Evolutionary conservation across 139 green algal species (phyloP), one percentile per base, ranked within the genome.

Genomic region (Volvox reticuliferus): DNA sequence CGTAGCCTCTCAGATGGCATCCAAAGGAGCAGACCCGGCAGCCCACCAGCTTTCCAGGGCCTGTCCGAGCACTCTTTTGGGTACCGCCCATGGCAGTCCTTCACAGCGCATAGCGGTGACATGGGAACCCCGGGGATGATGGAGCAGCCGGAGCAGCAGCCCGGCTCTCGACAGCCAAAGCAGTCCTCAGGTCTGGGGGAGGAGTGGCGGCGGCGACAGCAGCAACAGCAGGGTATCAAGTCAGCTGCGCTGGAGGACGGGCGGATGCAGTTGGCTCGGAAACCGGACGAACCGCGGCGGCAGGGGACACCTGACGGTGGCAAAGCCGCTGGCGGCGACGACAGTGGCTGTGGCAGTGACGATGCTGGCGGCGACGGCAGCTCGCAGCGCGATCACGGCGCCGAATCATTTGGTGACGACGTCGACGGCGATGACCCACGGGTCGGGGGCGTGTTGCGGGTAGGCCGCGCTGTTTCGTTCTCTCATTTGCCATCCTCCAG

Each of bases 71-170:
- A 73, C 24, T 12, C 21, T 12, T 16, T 73, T 24, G 79, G 37
- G 37, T 20, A 68, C 24, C 79, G 79, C 12, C 79, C 33, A 28
- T 85, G 79, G 79, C 79, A 85, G 79, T 69, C 36, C 22, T 85
- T 85, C 79, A 69, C 79, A 9, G 44, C 21, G 21, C 18, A 6
- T 0, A 33, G 79, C 79, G 37, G n/a, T 68, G 44, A 16, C 76
- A 33, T 61, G 20, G 2, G 37, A 44, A 73, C 24, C 24, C 24
- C 65, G 6, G 24, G 65, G 65, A 30, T 73, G 65, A 28, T 24
- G 16, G 21, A 73, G 65, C 65, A 73, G 65, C 65, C 44, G 44
- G 9, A 55, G 44, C 44, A 55, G 44, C 44, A 55, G 44, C 44
- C 9, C 5, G 9, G 44, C 44, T 55, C 65, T 28, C 65, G 5